Evolutionary conservation across 1,284 basidiomycete genomes (phyloP).

Genomic region (Ganoderma lucidum): DNA sequence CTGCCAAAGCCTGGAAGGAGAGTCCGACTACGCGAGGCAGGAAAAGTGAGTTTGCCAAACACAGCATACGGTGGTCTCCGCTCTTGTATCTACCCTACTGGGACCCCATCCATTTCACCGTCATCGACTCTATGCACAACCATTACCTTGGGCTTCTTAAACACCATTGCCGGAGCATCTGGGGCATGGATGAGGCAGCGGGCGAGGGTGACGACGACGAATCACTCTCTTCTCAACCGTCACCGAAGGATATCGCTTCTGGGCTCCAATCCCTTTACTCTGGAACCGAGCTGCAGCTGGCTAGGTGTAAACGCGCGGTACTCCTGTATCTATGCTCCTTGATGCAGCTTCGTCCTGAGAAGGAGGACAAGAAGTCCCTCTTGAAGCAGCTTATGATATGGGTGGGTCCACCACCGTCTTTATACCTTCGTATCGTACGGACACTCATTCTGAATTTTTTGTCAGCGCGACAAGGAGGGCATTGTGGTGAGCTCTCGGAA

Average conservation of each 20-base stretch:
- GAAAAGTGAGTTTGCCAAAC: neutral
- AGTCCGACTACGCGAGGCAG: neutral
- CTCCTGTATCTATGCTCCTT: no score
- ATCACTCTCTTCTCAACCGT: no score
- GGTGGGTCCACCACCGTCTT: no score
- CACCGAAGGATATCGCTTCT: neutral
- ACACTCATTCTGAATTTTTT: no score
- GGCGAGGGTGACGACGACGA: neutral
- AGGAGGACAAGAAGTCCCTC: no score
- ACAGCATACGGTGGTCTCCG: conserved; percentile 36
- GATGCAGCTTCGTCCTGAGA: no score
- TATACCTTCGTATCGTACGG: no score
- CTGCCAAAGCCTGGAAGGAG: conserved; percentile 31
- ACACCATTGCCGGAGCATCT: conserved; percentile 38
- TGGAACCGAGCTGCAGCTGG: no score
- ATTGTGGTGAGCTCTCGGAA: no score
- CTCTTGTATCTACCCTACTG: conserved; percentile 45
- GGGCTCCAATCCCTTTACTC: neutral
- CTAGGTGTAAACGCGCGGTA: no score
- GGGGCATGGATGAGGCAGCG: conserved; percentile 37
- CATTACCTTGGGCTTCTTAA: conserved; percentile 39
- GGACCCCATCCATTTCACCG: conserved; percentile 42
- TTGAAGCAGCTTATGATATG: no score
- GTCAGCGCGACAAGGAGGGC: no score
- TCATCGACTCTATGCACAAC: conserved; percentile 48